Conservation (phyloP, 257 asterid species). For the Paulownia fortunei region DNA sequence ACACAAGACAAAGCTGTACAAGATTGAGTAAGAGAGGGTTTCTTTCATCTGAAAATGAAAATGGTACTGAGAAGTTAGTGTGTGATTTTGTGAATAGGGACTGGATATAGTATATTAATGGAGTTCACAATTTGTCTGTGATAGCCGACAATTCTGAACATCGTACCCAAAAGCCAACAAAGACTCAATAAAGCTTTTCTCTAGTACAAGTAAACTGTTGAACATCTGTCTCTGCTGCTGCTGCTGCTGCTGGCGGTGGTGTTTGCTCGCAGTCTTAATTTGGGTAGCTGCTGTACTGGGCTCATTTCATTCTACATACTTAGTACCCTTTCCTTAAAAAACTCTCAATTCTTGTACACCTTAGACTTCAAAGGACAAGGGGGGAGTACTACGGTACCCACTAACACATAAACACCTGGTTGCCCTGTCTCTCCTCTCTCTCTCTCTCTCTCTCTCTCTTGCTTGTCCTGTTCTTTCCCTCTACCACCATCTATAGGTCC, state of each 20-base stretch:
- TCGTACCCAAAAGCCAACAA: constrained; percentile 61
- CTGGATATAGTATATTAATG: constrained; percentile 31
- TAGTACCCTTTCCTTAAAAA: constrained; percentile 3
- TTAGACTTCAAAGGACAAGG: constrained; percentile 7
- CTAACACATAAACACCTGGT: constrained; percentile 35
- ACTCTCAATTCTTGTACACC: neutral
- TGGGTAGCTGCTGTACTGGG: constrained; percentile 16
- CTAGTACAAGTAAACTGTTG: constrained; percentile 12
- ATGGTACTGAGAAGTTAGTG: neutral
- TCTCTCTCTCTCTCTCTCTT: constrained; percentile 8
- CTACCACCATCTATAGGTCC: neutral
- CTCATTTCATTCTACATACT: constrained; percentile 18
- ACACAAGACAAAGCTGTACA: neutral
- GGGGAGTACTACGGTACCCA: constrained; percentile 28
- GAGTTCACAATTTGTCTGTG: constrained; percentile 71
- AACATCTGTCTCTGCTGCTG: constrained; percentile 9
- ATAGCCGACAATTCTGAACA: constrained; percentile 93
- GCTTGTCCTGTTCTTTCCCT: neutral
- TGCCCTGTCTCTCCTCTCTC: constrained; percentile 1
- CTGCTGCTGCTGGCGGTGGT: neutral
- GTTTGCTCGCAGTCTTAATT: neutral
- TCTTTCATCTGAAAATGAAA: neutral
- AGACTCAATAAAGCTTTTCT: neutral
- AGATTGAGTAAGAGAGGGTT: neutral
- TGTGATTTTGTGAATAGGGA: neutral